phyloP scores from a whole-genome alignment of 2,329 filamentous ascomycete species.

The Colletotrichum sp. region DNA sequence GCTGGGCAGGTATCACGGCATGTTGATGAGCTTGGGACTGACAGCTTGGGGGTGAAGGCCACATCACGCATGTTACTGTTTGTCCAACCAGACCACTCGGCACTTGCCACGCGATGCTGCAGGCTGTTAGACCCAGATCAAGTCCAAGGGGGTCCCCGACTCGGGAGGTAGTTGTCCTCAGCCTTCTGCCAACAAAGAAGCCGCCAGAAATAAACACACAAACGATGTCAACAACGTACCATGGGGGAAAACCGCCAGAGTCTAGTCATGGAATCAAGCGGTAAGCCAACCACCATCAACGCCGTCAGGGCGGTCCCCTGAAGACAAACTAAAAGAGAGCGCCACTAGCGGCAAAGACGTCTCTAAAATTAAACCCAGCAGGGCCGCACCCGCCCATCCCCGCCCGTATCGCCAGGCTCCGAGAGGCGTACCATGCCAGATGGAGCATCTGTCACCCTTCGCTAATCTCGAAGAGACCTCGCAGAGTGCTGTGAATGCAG shows the following conservation, averaged over 20 bases:
- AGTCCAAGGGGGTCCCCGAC: neutral
- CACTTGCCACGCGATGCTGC: neutral
- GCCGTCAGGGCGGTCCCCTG: neutral
- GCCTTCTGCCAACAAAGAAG: neutral
- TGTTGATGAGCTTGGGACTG: neutral
- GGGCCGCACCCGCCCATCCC: neutral
- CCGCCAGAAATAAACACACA: neutral
- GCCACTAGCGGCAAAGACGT: conserved; percentile 2
- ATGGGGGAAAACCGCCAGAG: neutral
- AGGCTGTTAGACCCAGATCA: neutral
- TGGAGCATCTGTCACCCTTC: conserved; percentile 10
- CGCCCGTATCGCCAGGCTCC: neutral
- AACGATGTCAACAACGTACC: neutral
- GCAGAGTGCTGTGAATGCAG: neutral
- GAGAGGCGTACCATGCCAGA: neutral
- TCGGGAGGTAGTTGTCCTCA: neutral
- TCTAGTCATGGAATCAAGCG: neutral
- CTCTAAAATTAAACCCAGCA: conserved; percentile 14
- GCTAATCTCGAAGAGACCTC: conserved; percentile 8
- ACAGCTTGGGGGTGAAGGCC: neutral
- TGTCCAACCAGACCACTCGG: neutral
- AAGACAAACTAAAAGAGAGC: neutral
- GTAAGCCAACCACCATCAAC: neutral
- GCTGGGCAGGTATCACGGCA: neutral
- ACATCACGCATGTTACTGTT: neutral